These are phyloP conservation scores for Fusarium avenaceum DNA, from an alignment of 2,329 filamentous ascomycete genomes.

Conservation along the genomic window DNA sequence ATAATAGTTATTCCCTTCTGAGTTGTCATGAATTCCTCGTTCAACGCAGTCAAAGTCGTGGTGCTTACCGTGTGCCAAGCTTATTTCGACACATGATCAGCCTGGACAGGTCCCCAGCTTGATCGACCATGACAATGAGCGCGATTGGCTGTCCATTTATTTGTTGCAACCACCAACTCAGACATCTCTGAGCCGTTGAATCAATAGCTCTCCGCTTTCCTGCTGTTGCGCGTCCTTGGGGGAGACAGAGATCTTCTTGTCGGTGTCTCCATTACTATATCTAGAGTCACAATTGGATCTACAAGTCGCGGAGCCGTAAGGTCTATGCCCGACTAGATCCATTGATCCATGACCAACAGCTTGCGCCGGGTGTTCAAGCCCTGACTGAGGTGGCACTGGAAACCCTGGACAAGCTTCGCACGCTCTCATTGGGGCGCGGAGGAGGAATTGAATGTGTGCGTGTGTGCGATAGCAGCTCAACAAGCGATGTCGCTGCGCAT, in stretches of 20 bases:
- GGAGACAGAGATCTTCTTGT: conserved; percentile 14
- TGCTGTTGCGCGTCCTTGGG: conserved; percentile 19
- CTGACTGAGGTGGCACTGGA: conserved; percentile 39
- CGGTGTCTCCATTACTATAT: neutral
- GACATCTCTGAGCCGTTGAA: conserved; percentile 36
- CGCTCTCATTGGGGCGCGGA: conserved; percentile 39
- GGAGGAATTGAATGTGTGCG: conserved; percentile 31
- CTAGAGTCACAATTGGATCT: conserved; percentile 25
- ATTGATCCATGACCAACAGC: conserved; percentile 22
- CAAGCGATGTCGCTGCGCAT: conserved; percentile 39
- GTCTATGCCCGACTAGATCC: conserved; percentile 1
- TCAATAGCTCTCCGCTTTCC: conserved; percentile 30
- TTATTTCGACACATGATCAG: conserved; percentile 42
- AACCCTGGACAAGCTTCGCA: conserved; percentile 37
- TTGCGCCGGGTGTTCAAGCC: conserved; percentile 37
- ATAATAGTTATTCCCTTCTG: neutral
- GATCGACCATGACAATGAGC: conserved; percentile 35
- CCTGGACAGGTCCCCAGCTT: conserved; percentile 37
- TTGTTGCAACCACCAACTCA: conserved; percentile 40
- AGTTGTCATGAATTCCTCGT: conserved; percentile 7
- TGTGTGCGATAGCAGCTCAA: conserved; percentile 38
- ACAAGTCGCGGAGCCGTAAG: conserved; percentile 18
- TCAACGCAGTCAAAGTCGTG: conserved; percentile 9
- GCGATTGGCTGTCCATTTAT: conserved; percentile 43
- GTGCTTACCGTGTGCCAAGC: conserved; percentile 33